These are phyloP conservation scores for Fusarium brachygibbosum DNA, from an alignment of 2,329 filamentous ascomycete species.

Conservation along the genomic window DNA sequence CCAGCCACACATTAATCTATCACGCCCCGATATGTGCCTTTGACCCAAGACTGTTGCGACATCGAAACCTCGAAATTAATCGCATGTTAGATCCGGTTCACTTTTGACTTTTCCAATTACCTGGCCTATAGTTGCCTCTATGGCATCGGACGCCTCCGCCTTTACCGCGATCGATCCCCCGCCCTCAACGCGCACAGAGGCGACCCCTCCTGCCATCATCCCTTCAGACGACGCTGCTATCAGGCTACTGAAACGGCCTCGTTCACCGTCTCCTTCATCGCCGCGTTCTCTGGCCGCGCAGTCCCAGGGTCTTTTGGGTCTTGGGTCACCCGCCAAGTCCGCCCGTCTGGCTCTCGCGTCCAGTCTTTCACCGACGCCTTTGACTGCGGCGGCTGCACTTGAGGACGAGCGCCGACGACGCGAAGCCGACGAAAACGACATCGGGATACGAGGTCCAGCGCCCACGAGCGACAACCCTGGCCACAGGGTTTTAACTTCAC, in stretches of 20 bases:
- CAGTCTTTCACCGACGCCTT: slow-evolving; percentile 60
- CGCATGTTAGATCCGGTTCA: slow-evolving; percentile 39
- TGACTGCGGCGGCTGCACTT: slow-evolving; percentile 67
- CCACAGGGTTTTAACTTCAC: slow-evolving; percentile 66
- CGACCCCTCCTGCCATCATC: slow-evolving; percentile 55
- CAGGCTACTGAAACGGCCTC: slow-evolving; percentile 60
- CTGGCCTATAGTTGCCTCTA: slow-evolving; percentile 52
- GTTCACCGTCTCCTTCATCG: slow-evolving; percentile 62
- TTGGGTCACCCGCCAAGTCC: slow-evolving; percentile 67
- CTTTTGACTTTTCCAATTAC: slow-evolving; percentile 39
- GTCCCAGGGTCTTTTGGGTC: slow-evolving; percentile 52
- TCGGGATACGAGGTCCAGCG: slow-evolving; percentile 56
- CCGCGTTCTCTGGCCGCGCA: slow-evolving; percentile 51
- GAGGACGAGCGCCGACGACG: slow-evolving; percentile 66
- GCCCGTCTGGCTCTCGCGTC: slow-evolving; percentile 63
- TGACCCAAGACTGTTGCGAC: slow-evolving; percentile 47
- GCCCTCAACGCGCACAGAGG: slow-evolving; percentile 55
- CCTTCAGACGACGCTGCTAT: slow-evolving; percentile 55
- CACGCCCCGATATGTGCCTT: slow-evolving; percentile 55
- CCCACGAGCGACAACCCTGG: slow-evolving; percentile 66
- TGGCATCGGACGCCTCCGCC: slow-evolving; percentile 68
- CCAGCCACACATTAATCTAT: slow-evolving; percentile 58
- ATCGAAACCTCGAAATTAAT: slow-evolving; percentile 45
- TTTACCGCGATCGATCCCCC: slow-evolving; percentile 67
- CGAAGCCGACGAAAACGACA: slow-evolving; percentile 58